Evolutionary conservation across 2,329 filamentous ascomycete genomes (phyloP).

Genomic region (Phialemoniopsis sp.): DNA sequence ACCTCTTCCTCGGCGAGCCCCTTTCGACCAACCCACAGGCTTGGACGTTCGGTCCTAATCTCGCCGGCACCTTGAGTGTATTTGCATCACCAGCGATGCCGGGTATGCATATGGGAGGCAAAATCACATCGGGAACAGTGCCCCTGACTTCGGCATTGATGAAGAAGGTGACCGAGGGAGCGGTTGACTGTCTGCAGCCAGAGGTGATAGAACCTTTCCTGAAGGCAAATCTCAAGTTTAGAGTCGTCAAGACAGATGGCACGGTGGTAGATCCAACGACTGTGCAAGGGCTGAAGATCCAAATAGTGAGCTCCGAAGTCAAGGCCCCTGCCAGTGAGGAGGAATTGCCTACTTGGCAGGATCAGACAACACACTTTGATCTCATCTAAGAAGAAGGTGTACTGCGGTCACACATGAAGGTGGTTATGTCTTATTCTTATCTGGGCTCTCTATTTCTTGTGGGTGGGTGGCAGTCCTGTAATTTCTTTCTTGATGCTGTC

Average conservation of each 20-base stretch:
- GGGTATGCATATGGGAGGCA: slow-evolving; percentile 26
- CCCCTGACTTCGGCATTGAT: slow-evolving; percentile 47
- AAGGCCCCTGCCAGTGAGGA: slow-evolving; percentile 22
- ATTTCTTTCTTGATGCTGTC: background rate
- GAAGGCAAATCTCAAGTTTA: slow-evolving; percentile 26
- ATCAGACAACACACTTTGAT: slow-evolving; percentile 12
- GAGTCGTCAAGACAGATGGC: slow-evolving; percentile 22
- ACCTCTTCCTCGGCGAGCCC: slow-evolving; percentile 62
- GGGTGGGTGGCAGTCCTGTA: background rate
- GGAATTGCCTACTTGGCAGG: slow-evolving; percentile 32
- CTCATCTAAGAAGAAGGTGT: slow-evolving; percentile 6
- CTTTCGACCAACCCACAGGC: slow-evolving; percentile 30
- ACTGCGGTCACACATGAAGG: background rate
- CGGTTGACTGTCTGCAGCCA: slow-evolving; percentile 30
- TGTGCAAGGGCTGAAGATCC: slow-evolving; percentile 27
- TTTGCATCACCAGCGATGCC: slow-evolving; percentile 33
- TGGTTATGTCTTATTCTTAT: too few relatives aligned
- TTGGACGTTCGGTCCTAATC: slow-evolving; percentile 50
- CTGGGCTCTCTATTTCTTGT: background rate
- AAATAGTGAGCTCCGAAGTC: slow-evolving; percentile 31
- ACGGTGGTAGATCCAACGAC: slow-evolving; percentile 15
- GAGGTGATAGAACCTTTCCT: slow-evolving; percentile 35
- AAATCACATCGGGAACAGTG: slow-evolving; percentile 41
- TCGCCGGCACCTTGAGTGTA: slow-evolving; percentile 59
- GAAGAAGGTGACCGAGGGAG: slow-evolving; percentile 30